Percentiles rank a stretch among this genome's conserved stretches.
phyloP scores from a whole-genome alignment of 2,329 filamentous ascomycete species.

The Elsinoe necatrix region DNA sequence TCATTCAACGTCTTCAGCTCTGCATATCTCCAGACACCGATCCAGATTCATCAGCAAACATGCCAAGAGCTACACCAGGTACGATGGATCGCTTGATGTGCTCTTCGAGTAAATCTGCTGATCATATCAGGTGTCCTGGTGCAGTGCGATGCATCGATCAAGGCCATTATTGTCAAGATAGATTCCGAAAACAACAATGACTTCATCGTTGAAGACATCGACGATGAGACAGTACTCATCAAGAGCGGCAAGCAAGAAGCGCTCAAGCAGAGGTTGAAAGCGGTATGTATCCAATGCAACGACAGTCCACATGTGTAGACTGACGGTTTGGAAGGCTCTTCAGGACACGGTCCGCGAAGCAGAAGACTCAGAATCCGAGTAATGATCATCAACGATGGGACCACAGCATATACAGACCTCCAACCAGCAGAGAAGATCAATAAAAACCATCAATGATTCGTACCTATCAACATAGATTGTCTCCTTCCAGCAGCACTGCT shows the following conservation, averaged over 20 bases:
- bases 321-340: constrained; percentile 24
- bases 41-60: background rate
- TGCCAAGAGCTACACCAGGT: constrained; percentile 25
- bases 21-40: background rate
- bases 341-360: constrained; percentile 32
- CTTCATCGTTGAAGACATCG: constrained; percentile 71
- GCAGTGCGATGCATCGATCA: constrained; percentile 79
- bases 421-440: no score
- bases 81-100: background rate
- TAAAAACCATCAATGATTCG: no score
- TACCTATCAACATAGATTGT: no score
- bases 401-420: no score
- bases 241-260: constrained; percentile 63
- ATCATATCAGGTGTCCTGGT: constrained; percentile 54
- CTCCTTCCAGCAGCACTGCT: background rate
- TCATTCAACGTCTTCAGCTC: background rate
- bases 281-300: constrained; percentile 39
- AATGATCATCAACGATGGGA: constrained; percentile 23
- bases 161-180: constrained; percentile 73
- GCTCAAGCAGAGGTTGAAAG: constrained; percentile 61
- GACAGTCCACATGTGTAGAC: background rate
- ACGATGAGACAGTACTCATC: constrained; percentile 66
- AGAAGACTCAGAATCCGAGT: constrained; percentile 32
- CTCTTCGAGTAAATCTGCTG: background rate
- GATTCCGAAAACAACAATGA: constrained; percentile 58